Evolutionary conservation across 345 rosid genomes (phyloP).

Genomic region (Pseudoturritis turrita): DNA sequence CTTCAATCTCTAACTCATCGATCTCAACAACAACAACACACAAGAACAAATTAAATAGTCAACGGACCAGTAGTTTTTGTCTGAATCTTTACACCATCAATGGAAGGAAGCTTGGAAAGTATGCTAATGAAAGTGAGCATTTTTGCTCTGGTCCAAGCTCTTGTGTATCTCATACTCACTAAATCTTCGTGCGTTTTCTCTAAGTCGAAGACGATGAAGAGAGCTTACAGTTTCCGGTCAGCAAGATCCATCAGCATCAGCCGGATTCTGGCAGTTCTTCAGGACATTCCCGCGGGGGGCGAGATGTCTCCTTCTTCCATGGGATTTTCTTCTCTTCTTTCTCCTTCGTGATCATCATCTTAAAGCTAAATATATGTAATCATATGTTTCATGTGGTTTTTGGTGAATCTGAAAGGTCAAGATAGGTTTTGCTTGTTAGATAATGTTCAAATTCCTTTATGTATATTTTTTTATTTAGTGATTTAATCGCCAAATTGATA

Average conservation of each 20-base stretch:
- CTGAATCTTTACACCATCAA: slow-evolving; percentile 14
- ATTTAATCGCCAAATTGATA: background rate
- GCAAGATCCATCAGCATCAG: slow-evolving; percentile 52
- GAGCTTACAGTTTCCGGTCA: slow-evolving; percentile 41
- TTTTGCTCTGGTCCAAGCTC: slow-evolving; percentile 50
- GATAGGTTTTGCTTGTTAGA: background rate
- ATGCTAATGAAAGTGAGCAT: slow-evolving; percentile 40
- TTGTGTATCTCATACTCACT: slow-evolving; percentile 60
- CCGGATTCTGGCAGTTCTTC: slow-evolving; percentile 37
- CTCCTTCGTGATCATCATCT: background rate
- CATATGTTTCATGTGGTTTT: background rate
- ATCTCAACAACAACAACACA: background rate
- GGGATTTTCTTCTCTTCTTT: background rate
- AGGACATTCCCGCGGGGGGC: slow-evolving; percentile 39
- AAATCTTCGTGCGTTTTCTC: slow-evolving; percentile 62
- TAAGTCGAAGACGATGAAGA: slow-evolving; percentile 11
- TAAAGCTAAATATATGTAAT: background rate
- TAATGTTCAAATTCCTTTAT: background rate
- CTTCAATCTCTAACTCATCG: slow-evolving; percentile 8
- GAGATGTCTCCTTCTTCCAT: slow-evolving; percentile 38
- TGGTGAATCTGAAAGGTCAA: background rate
- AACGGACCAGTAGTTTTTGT: background rate
- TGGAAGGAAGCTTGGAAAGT: slow-evolving; percentile 39
- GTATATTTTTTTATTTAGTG: background rate
- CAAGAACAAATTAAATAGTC: background rate